Evolutionary conservation across 2,329 filamentous ascomycete genomes (phyloP), one percentile per base, ranked within the genome.

Genomic region (Sclerotinia minor): DNA sequence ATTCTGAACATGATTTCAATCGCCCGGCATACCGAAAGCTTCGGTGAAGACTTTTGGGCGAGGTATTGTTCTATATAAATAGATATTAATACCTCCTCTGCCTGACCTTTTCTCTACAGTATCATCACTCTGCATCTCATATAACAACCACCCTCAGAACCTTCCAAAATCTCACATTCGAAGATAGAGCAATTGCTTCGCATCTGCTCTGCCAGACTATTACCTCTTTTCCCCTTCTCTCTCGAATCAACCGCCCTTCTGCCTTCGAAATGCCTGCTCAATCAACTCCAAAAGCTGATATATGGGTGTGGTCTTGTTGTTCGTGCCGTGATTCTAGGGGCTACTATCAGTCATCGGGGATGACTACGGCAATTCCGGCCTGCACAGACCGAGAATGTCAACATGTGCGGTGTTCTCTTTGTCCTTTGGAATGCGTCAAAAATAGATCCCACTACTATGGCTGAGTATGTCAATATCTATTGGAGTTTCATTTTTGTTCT

Each of bases 231-330:
- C n/a, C 44, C 7, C 11, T 54, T 29, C 7, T 32, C 21, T 17
- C 32, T 26, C 59, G 5, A 50, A 49, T 5, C 21, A 47, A 60
- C 11, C 44, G 50, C 26, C 38, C 29, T 13, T 26, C 11, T 9
- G 8, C 38, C 21, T 44, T 52, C 57, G 5, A 52, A 7, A 67
- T 67, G 65, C 47, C 65, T 32, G n/a, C 64, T 38, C n/a, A 19
- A 52, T 21, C 54, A 47, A 32, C 54, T 29, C 54, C 64, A 24
- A 67, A 67, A 35, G 13, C 47, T 8, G 19, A 1, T 32, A 47
- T 61, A 29, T 45, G 9, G 4, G 7, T 53, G 24, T 67, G 65
- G 65, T 61, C 65, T 52, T 67, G 65, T 13, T 61, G 45, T 35
- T 41, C 4, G 55, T 67, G 65, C 26, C 47, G 55, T 44, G 55